Percentiles rank a stretch among this genome's conserved stretches.
phyloP scores from a whole-genome alignment of 441 rosid species.

The Populus hybrid region DNA sequence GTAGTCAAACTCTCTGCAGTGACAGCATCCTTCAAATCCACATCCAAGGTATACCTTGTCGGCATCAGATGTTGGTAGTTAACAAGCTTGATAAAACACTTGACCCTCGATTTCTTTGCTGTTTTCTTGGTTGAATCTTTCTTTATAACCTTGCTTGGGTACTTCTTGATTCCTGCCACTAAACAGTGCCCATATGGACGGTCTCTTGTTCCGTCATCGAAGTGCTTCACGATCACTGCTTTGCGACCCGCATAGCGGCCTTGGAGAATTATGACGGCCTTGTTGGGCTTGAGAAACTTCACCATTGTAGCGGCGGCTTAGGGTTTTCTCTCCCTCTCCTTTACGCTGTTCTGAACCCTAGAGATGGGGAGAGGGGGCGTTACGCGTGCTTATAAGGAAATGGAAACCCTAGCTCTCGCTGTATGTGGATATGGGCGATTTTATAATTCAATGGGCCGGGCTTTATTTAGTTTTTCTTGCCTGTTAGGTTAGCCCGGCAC shows the following conservation, averaged over 20 bases:
- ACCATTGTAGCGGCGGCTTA: conserved; percentile 33
- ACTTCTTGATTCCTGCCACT: conserved; percentile 57
- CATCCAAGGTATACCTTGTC: conserved; percentile 59
- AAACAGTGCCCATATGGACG: conserved; percentile 57
- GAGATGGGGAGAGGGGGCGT: background rate
- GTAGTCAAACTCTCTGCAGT: conserved; percentile 36
- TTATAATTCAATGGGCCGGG: background rate
- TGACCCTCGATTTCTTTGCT: conserved; percentile 57
- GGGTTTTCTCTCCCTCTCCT: background rate
- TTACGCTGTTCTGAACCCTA: background rate
- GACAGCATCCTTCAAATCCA: conserved; percentile 53
- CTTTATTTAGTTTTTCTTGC: background rate
- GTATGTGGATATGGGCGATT: background rate
- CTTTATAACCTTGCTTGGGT: conserved; percentile 57
- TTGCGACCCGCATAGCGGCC: conserved; percentile 61
- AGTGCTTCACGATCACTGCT: conserved; percentile 49
- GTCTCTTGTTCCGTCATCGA: conserved; percentile 51
- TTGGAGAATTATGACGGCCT: conserved; percentile 56
- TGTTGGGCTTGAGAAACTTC: conserved; percentile 58
- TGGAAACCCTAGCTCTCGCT: background rate
- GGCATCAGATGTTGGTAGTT: conserved; percentile 64
- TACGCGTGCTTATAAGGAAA: background rate
- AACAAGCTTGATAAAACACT: conserved; percentile 55
- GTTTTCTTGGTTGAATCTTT: conserved; percentile 65
- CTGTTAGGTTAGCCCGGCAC: background rate